Conservation (phyloP, 805 yeast species). For the Teunomyces lycoperdinae region DNA sequence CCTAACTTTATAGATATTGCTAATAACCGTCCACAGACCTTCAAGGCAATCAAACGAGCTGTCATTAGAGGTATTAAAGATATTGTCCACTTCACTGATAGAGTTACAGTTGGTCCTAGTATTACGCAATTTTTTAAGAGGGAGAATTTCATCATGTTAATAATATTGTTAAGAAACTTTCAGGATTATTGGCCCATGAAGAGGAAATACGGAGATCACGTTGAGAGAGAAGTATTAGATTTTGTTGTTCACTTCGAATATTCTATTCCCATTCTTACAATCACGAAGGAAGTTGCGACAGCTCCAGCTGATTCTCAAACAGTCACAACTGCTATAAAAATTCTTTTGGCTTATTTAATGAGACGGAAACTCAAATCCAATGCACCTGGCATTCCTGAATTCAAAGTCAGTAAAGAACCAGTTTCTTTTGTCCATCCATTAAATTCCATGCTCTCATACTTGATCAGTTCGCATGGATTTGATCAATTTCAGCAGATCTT, state of each 20-base stretch:
- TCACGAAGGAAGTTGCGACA: conserved; percentile 36
- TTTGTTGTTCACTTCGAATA: conserved; percentile 50
- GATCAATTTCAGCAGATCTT: conserved; percentile 14
- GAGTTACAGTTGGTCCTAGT: conserved; percentile 6
- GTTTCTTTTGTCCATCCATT: conserved; percentile 61
- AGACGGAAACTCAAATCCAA: conserved; percentile 20
- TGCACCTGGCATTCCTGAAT: conserved; percentile 31
- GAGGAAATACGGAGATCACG: conserved; percentile 69
- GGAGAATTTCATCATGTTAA: conserved; percentile 17
- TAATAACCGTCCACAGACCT: conserved; percentile 13
- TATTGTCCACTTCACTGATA: conserved; percentile 25
- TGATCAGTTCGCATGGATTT: conserved; percentile 34
- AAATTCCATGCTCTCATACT: conserved; percentile 51
- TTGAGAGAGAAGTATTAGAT: conserved; percentile 52
- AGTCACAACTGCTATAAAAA: conserved; percentile 32
- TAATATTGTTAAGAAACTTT: conserved; percentile 50
- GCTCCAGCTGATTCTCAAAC: conserved; percentile 10
- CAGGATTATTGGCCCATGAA: conserved; percentile 56
- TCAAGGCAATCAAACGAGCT: conserved; percentile 27
- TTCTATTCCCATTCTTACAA: conserved; percentile 42
- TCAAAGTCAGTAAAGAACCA: conserved; percentile 46
- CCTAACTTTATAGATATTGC: conserved; percentile 27
- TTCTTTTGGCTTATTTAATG: conserved; percentile 26
- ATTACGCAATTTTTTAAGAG: conserved; percentile 22
- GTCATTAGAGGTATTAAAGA: conserved; percentile 30